Evolutionary conservation across 2,329 filamentous ascomycete species (phyloP), one percentile per base, ranked within the genome.

Genomic region (Domatiomyces globalis): DNA sequence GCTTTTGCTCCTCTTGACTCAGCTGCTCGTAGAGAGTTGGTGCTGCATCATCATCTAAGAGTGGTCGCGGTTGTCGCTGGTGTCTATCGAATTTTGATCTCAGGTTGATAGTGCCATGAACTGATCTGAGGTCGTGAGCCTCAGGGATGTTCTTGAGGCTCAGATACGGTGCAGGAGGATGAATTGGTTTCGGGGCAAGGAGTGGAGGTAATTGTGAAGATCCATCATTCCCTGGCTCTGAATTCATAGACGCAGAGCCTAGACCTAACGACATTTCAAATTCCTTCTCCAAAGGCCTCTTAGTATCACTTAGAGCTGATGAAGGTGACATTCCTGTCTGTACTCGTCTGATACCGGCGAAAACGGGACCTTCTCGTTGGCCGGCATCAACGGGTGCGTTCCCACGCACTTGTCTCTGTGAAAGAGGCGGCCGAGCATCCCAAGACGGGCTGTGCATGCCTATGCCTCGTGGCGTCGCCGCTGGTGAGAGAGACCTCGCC

Each of bases 211-310:
- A 54, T 36, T 10, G 48, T 42, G 22, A 25, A 19, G 25, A 44
- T 36, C 29, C 50, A 10, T 17, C n/a, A 20, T 50, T 55, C 42
- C 45, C 51, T 17, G 54, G 49, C 10, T 47, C 46, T 45, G 52
- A 29, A 46, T 48, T 49, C 25, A 36, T 43, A 27, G n/a, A 36
- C 17, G 17, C 29, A 15, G 48, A 18, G 25, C 50, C 49, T 12
- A 60, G 27, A 5, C 51, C 48, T 27, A 60, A 42, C 2, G 54
- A 56, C 58, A 60, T 60, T 48, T 59, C 58, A 48, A 60, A 60
- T 22, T 60, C 58, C 43, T 53, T 59, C 27, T 57, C 54, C 29
- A 59, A 27, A 15, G 25, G 51, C 18, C 50, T 52, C 17, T 27
- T 33, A 12, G 33, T 39, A 12, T 19, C 49, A 18, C 51, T 17